Evolutionary conservation across 2,329 filamentous ascomycete species (phyloP), one percentile per base, ranked within the genome.

Genomic region (Trichoderma pleuroti): DNA sequence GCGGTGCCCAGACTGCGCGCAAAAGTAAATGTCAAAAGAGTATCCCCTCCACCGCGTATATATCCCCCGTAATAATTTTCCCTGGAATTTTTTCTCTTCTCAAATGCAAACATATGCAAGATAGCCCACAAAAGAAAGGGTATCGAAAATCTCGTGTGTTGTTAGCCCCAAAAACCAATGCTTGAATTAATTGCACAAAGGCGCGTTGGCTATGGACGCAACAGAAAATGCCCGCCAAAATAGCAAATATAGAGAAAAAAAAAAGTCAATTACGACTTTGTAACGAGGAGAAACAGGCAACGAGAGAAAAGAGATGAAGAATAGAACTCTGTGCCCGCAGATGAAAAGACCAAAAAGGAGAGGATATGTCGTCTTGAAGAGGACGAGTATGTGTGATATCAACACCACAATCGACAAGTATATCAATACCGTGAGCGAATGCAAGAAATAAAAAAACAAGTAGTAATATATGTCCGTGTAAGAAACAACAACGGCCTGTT

Each of bases 101-200:
- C 7, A 26, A 36, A 69, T 39, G 24, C 67, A 64, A 39, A n/a
- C 10, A n/a, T 34, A 46, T 46, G 28, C 64, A 60, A 52, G 34
- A 61, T 61, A 68, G 65, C 54, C 65, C 65, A 60, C 56, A 59
- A 36, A 34, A n/a, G 56, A 68, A 60, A 68, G 28, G 56, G 56
- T 60, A 68, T 68, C 65, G 28, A 68, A 21, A 26, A 26, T 60
- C 39, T 39, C 39, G 39, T 68, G 28, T 36, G n/a, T 68, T 24
- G 24, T 24, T 18, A 46, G 26, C 2, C 5, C 8, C 39, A 42
- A 10, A 36, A 49, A 34, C 0, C 36, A 61, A 60, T 68, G 39
- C 56, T 12, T 1, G 8, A 21, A 60, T 42, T 57, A 66, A 39
- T 56, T 56, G n/a, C 57, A 66, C 63, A 68, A 34, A 10, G 21